Evolutionary conservation across 2,329 filamentous ascomycete genomes (phyloP).

Genomic region (Aspergillus fructus): DNA sequence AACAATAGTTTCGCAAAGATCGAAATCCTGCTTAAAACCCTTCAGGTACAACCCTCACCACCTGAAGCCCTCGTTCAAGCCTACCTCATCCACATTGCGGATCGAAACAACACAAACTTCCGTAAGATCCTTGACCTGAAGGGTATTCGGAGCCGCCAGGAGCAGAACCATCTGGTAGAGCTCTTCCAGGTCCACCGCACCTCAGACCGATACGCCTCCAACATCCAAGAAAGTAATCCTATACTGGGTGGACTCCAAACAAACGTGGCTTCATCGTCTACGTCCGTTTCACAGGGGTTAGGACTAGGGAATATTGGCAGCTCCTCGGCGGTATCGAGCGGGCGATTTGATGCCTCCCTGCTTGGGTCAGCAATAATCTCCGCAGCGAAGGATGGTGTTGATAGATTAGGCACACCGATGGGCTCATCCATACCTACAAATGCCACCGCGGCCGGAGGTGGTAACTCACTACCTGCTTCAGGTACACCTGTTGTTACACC

Average conservation of each 20-base stretch:
- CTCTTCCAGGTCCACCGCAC: slow-evolving; percentile 85
- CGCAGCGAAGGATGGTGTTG: slow-evolving; percentile 79
- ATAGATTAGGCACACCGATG: slow-evolving; percentile 69
- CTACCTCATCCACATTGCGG: slow-evolving; percentile 94
- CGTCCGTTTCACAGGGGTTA: slow-evolving; percentile 49
- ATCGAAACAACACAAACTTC: slow-evolving; percentile 93
- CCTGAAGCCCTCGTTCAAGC: slow-evolving; percentile 94
- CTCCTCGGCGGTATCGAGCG: slow-evolving; percentile 41
- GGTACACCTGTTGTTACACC: slow-evolving; percentile 22
- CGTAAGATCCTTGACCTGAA: slow-evolving; percentile 94
- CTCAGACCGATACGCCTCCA: slow-evolving; percentile 60
- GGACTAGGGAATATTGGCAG: slow-evolving; percentile 40
- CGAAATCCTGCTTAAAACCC: slow-evolving; percentile 89
- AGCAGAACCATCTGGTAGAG: slow-evolving; percentile 80
- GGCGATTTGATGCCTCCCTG: slow-evolving; percentile 75
- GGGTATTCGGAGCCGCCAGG: slow-evolving; percentile 75
- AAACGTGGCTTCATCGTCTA: slow-evolving; percentile 28
- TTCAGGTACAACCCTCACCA: slow-evolving; percentile 88
- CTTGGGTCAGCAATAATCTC: slow-evolving; percentile 87
- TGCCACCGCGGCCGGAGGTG: slow-evolving; percentile 24
- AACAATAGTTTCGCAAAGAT: slow-evolving; percentile 80
- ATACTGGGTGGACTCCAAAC: slow-evolving; percentile 65
- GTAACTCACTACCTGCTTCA: slow-evolving; percentile 25
- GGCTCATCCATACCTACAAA: slow-evolving; percentile 32
- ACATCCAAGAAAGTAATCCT: slow-evolving; percentile 68